Conservation (phyloP, 2,329 filamentous ascomycete genomes). For the Aschersonia sp. region DNA sequence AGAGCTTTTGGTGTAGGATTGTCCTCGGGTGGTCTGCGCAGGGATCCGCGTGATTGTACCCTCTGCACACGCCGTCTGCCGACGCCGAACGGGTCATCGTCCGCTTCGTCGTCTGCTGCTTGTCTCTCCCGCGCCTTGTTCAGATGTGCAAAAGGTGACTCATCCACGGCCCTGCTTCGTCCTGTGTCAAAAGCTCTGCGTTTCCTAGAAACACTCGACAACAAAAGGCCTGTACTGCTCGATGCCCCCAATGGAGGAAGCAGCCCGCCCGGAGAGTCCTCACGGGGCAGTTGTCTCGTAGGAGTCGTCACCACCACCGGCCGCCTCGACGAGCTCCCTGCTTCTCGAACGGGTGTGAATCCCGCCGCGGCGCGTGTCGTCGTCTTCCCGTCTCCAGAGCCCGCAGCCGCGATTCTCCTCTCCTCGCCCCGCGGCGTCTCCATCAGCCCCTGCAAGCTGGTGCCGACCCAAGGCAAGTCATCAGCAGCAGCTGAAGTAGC, state of each 20-base stretch:
- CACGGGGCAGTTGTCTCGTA: not conserved
- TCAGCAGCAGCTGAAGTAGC: no score
- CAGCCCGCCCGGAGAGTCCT: not conserved
- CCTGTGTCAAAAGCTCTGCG: not conserved
- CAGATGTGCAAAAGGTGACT: not conserved
- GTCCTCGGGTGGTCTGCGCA: slow-evolving; percentile 8
- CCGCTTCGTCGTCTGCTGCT: slow-evolving; percentile 7
- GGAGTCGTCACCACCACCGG: not conserved
- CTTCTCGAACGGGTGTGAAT: no score
- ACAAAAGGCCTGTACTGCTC: not conserved
- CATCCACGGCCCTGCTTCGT: not conserved
- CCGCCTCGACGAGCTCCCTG: no score
- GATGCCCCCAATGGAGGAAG: not conserved
- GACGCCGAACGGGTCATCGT: slow-evolving; percentile 21
- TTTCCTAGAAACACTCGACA: not conserved
- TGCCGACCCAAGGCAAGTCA: slow-evolving; percentile 13
- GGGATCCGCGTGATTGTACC: slow-evolving; percentile 15
- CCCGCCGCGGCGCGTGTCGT: no score
- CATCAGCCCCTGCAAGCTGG: slow-evolving; percentile 26
- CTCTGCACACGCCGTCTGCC: slow-evolving; percentile 14
- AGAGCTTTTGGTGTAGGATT: slow-evolving; percentile 6
- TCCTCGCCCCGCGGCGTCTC: slow-evolving; percentile 18
- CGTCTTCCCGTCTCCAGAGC: not conserved
- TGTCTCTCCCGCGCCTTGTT: not conserved
- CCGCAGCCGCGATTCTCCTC: slow-evolving; percentile 8